Conservation (phyloP, 2,329 filamentous ascomycete genomes). For the Cladosporium halotolerans region DNA sequence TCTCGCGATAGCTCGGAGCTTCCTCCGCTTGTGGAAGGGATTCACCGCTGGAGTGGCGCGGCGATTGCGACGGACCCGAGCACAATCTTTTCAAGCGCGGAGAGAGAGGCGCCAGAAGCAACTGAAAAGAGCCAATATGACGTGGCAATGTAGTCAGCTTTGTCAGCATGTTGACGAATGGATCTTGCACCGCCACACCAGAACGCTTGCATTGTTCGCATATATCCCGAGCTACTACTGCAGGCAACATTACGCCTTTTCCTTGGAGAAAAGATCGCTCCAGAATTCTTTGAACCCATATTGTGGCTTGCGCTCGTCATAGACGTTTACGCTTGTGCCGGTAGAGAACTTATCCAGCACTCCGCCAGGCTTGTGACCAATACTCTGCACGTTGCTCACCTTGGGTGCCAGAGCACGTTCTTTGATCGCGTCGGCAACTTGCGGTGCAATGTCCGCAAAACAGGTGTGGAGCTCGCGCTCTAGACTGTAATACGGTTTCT, state of each 20-base stretch:
- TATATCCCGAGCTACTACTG: too few species aligned
- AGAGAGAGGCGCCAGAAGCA: too few species aligned
- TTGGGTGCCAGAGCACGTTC: constrained; percentile 54
- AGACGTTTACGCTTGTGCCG: constrained; percentile 52
- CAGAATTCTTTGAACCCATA: constrained; percentile 90
- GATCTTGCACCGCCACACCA: too few species aligned
- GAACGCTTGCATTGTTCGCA: too few species aligned
- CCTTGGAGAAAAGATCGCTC: constrained; percentile 63
- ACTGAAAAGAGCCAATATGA: too few species aligned
- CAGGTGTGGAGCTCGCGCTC: constrained; percentile 75
- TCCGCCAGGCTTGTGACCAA: constrained; percentile 42
- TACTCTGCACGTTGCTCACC: constrained; percentile 34
- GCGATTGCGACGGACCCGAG: neutral
- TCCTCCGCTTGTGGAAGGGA: neutral
- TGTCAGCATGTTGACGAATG: too few species aligned
- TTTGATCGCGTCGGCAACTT: constrained; percentile 64
- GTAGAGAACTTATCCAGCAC: constrained; percentile 58
- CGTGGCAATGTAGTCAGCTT: too few species aligned
- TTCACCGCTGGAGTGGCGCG: neutral
- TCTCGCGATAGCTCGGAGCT: neutral
- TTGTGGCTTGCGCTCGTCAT: constrained; percentile 66
- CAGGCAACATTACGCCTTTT: neutral
- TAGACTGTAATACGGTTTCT: constrained; percentile 84
- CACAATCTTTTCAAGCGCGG: neutral
- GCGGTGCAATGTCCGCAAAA: constrained; percentile 78